phyloP scores from a whole-genome alignment of 805 yeast genomes.

The Aciculoconidium aculeatum region DNA sequence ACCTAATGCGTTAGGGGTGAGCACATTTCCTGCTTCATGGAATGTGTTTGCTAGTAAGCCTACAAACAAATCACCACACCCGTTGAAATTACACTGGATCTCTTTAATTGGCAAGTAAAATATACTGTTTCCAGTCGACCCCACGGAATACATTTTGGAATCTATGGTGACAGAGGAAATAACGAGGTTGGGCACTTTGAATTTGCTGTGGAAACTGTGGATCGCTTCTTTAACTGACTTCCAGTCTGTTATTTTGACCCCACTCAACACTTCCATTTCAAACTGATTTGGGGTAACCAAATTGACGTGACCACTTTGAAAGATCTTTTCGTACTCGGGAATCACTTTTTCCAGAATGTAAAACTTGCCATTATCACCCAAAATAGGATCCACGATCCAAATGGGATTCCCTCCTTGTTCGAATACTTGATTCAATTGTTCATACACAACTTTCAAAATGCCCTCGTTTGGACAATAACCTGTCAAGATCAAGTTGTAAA shows the following conservation, averaged over 20 bases:
- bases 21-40: slow-evolving; percentile 12
- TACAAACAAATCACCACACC: slow-evolving; percentile 70
- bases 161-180: slow-evolving; percentile 50
- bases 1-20: slow-evolving; percentile 22
- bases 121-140: slow-evolving; percentile 15
- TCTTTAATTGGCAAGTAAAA: slow-evolving; percentile 39
- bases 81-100: slow-evolving; percentile 60
- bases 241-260: slow-evolving; percentile 33
- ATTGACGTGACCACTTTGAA: slow-evolving; percentile 38
- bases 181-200: slow-evolving; percentile 46
- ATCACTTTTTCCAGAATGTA: slow-evolving; percentile 63
- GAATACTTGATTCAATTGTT: slow-evolving; percentile 32
- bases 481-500: slow-evolving; percentile 62
- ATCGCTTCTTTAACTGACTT: slow-evolving; percentile 35
- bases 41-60: slow-evolving; percentile 53
- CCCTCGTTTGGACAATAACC: slow-evolving; percentile 73
- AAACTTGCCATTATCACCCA: slow-evolving; percentile 83
- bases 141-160: slow-evolving; percentile 35
- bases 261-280: slow-evolving; percentile 60
- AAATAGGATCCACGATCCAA: slow-evolving; percentile 83
- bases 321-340: slow-evolving; percentile 44
- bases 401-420: slow-evolving; percentile 19
- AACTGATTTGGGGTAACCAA: slow-evolving; percentile 71
- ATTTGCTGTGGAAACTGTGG: slow-evolving; percentile 34
- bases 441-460: slow-evolving; percentile 45